A percentile compares a stretch with the other conserved stretches of the same genome.
Evolutionary conservation across 1,284 basidiomycete genomes (phyloP).

Genomic region (Fomitopsis pinicola): DNA sequence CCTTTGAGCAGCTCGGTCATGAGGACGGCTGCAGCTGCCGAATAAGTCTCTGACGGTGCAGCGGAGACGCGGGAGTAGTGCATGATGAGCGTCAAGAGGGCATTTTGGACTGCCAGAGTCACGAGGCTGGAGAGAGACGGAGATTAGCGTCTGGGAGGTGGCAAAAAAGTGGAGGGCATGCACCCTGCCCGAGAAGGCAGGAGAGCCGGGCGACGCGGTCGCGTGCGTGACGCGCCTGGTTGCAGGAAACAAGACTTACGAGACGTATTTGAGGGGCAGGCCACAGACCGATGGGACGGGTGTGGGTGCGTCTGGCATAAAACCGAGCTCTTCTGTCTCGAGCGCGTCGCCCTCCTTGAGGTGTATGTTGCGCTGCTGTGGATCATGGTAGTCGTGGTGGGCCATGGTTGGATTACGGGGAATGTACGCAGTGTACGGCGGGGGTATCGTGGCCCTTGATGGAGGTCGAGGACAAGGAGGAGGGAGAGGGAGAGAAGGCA

Average conservation of each 20-base stretch:
- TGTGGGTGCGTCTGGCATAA: conserved; percentile 30
- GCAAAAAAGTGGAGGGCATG: neutral
- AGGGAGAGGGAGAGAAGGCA: conserved; percentile 3
- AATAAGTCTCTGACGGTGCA: conserved; percentile 75
- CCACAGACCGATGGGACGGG: conserved; percentile 58
- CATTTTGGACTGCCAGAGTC: conserved; percentile 94
- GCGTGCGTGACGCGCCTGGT: conserved; percentile 4
- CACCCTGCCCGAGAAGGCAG: conserved; percentile 4
- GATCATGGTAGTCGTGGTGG: conserved; percentile 26
- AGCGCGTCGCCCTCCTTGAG: conserved; percentile 31
- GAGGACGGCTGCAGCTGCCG: conserved; percentile 89
- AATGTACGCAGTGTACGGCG: conserved; percentile 8
- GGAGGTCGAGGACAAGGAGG: conserved; percentile 9
- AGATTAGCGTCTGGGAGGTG: conserved; percentile 4
- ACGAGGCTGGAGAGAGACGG: conserved; percentile 56
- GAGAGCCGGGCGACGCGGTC: conserved; percentile 2
- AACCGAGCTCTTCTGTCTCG: conserved; percentile 45
- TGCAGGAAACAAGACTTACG: conserved; percentile 54
- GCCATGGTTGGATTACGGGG: conserved; percentile 21
- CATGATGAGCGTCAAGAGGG: conserved; percentile 93
- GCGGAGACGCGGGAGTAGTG: conserved; percentile 91
- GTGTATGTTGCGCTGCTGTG: conserved; percentile 20
- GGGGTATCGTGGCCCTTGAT: conserved; percentile 17
- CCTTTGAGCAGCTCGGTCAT: conserved; percentile 94
- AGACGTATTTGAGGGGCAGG: conserved; percentile 65